Percentiles rank a stretch among this genome's conserved stretches.
These are phyloP conservation scores for Aureobasidium sp. DNA, from an alignment of 2,329 filamentous ascomycete genomes.

Conservation along the genomic window DNA sequence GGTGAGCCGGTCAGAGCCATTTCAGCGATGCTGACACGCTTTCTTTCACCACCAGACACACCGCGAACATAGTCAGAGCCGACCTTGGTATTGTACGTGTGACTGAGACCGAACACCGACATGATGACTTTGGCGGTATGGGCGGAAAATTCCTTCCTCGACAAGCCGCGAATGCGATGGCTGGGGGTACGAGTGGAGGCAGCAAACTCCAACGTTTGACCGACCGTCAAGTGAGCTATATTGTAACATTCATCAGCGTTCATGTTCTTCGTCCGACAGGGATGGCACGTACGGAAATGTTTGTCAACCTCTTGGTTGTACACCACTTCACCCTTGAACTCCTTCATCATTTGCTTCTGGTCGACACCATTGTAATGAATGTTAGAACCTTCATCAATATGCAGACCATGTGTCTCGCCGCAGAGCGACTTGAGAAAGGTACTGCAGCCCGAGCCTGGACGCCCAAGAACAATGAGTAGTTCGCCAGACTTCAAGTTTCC, in stretches of 20 bases:
- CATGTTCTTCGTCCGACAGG: not conserved
- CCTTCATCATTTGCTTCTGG: constrained; percentile 38
- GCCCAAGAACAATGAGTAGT: constrained; percentile 49
- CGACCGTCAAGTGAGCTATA: constrained; percentile 51
- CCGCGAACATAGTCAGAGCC: constrained; percentile 55
- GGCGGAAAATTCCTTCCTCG: constrained; percentile 48
- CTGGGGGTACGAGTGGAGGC: constrained; percentile 46
- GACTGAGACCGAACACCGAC: constrained; percentile 47
- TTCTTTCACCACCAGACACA: constrained; percentile 51
- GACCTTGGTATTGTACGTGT: constrained; percentile 51
- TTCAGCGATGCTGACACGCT: constrained; percentile 56
- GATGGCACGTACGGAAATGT: not conserved
- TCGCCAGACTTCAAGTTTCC: constrained; percentile 47
- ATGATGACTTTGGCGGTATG: constrained; percentile 46
- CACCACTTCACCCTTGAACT: constrained; percentile 41
- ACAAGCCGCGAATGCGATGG: constrained; percentile 52
- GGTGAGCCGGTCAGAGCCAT: constrained; percentile 36
- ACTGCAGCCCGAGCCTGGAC: constrained; percentile 60
- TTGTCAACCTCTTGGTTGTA: constrained; percentile 39
- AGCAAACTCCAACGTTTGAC: constrained; percentile 51
- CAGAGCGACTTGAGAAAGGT: constrained; percentile 57
- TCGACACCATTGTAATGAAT: constrained; percentile 51
- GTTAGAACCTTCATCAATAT: constrained; percentile 42
- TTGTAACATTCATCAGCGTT: constrained; percentile 22
- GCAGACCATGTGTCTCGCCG: constrained; percentile 54